Evolutionary conservation across 495 filamentous ascomycete genomes (phyloP).

Genomic region (Hypoxylon subgilvum): DNA sequence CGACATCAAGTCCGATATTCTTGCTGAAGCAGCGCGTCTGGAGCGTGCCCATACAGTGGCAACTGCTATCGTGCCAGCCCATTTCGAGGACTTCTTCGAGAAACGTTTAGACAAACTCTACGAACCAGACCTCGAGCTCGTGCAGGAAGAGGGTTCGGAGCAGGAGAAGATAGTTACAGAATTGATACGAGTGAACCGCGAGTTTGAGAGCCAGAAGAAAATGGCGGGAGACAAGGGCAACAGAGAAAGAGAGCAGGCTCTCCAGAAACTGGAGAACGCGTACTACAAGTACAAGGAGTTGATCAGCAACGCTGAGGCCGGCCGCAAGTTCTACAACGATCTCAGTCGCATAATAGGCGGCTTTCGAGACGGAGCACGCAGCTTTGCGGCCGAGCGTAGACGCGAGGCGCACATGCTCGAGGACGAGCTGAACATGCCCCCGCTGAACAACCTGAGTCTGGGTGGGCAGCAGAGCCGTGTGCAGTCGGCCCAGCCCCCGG

Average conservation of each 20-base stretch:
- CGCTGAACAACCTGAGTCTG: conserved; percentile 52
- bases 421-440: conserved; percentile 60
- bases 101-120: conserved; percentile 75
- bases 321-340: conserved; percentile 96
- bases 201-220: conserved; percentile 70
- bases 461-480: conserved; percentile 22
- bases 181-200: conserved; percentile 74
- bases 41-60: conserved; percentile 81
- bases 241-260: conserved; percentile 78
- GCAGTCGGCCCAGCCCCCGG: conserved; percentile 7
- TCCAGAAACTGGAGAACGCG: conserved; percentile 89
- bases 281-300: conserved; percentile 96
- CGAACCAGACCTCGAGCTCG: conserved; percentile 70
- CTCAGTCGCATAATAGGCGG: conserved; percentile 80
- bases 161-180: conserved; percentile 74
- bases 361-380: conserved; percentile 73
- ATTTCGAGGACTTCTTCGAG: conserved; percentile 92
- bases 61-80: conserved; percentile 79
- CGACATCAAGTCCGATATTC: conserved; percentile 85
- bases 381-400: conserved; percentile 78
- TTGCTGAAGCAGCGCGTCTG: conserved; percentile 79
- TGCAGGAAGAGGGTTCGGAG: conserved; percentile 73
- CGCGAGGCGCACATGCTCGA: conserved; percentile 82
- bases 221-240: conserved; percentile 74
- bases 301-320: conserved; percentile 83